Conservation (phyloP, 2,329 filamentous ascomycete genomes). For the Zasmidium angulare region DNA sequence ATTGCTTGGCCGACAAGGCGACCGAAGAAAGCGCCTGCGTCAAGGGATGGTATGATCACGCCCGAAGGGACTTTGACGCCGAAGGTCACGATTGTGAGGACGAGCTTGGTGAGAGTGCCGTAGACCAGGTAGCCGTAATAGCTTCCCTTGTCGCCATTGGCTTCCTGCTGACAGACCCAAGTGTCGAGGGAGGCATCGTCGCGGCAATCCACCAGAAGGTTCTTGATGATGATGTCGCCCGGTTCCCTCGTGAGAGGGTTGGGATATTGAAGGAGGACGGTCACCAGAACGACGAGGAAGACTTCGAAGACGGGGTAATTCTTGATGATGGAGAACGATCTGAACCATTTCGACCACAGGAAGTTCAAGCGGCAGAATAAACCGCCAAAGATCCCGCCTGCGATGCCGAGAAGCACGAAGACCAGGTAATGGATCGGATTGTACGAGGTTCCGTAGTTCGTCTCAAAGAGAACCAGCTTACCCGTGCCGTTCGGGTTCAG, state of each 20-base stretch:
- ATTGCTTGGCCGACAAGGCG: constrained; percentile 52
- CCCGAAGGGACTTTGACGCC: constrained; percentile 61
- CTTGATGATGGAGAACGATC: constrained; percentile 54
- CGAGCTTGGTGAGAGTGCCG: constrained; percentile 55
- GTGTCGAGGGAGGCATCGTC: constrained; percentile 33
- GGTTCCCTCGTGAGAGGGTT: constrained; percentile 57
- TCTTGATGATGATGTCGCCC: constrained; percentile 58
- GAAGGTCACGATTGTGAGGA: constrained; percentile 59
- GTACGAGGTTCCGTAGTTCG: constrained; percentile 59
- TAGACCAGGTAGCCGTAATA: constrained; percentile 56
- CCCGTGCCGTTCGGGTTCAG: constrained; percentile 62
- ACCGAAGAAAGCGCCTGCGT: constrained; percentile 59
- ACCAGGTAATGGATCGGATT: constrained; percentile 56
- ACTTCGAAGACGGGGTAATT: constrained; percentile 58
- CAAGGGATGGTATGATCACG: constrained; percentile 61
- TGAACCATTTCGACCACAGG: constrained; percentile 57
- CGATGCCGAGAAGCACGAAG: constrained; percentile 57
- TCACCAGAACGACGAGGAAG: constrained; percentile 54
- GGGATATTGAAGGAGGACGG: constrained; percentile 56
- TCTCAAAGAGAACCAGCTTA: constrained; percentile 62
- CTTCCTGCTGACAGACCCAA: constrained; percentile 56
- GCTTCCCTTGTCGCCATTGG: constrained; percentile 32
- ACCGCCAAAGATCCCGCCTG: constrained; percentile 60
- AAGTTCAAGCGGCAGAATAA: constrained; percentile 60
- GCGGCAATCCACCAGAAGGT: constrained; percentile 57